Evolutionary conservation across 2,329 filamentous ascomycete species (phyloP), one percentile per base, ranked within the genome.

Genomic region (Penicillium thymicola): DNA sequence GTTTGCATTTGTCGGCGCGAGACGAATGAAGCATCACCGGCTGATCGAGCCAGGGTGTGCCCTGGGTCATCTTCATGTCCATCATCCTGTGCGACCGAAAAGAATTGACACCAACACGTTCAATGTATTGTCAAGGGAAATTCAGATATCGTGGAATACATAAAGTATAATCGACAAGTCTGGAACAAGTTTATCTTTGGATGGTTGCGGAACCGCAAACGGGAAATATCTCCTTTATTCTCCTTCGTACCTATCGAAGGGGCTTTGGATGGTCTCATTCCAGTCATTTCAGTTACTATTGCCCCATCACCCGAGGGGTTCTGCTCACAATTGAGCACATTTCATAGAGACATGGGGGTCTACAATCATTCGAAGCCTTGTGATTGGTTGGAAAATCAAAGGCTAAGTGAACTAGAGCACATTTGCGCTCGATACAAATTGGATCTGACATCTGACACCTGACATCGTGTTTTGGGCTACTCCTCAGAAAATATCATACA

Each of bases 11-110:
- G 38, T 67, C 67, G 14, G 40, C 62, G 13, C 68, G 60, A 34
- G 65, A 67, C 9, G 70, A 72, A 52, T 72, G 70, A 38, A 72
- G 63, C 64, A 63, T 59, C 32, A 72, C 67, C 44, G 70, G 70
- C 54, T 67, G 59, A 25, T 69, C 65, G 6, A 72, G 63, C 70
- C 70, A 72, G 53, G 70, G 70, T 2, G 66, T 57, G 5, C 50
- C 42, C 2, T 47, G 32, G 7, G 53, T n/a, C 59, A 63, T 64
- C 44, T 63, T 48, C 63, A 61, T 64, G 21, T 58, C 50, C 41
- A 59, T 59, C 60, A 62, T 63, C 34, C 54, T 50, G 36, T 34
- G 48, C n/a, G 41, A 51, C 14, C 14, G 27, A 42, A 42, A 23
- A 30, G 4, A 25, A n/a, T 14, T 23, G 27, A 30, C 4, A 40